Conservation (phyloP, 2,329 filamentous ascomycete genomes). For the Phyllosticta citriasiana region DNA sequence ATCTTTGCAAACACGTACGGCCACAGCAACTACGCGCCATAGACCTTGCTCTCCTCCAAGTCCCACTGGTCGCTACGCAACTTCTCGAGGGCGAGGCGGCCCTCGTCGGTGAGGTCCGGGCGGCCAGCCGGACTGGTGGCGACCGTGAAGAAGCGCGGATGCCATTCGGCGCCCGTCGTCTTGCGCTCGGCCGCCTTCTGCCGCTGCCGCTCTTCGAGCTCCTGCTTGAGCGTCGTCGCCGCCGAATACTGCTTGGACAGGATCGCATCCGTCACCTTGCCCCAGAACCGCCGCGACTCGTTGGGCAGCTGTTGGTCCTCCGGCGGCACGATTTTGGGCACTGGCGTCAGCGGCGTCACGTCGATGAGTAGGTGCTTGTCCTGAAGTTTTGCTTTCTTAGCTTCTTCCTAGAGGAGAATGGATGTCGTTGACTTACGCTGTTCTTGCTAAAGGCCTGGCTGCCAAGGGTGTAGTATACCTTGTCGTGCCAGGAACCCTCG, state of each 20-base stretch:
- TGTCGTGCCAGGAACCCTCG: slow-evolving; percentile 75
- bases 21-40: slow-evolving; percentile 20
- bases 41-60: slow-evolving; percentile 36
- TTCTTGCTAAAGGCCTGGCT: slow-evolving; percentile 35
- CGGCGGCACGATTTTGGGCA: slow-evolving; percentile 70
- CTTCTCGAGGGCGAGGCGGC: slow-evolving; percentile 46
- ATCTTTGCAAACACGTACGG: too few relatives aligned
- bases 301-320: slow-evolving; percentile 71
- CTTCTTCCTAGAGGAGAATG: slow-evolving; percentile 43
- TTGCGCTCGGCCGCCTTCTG: slow-evolving; percentile 75
- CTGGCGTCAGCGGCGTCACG: slow-evolving; percentile 69
- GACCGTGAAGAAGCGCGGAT: slow-evolving; percentile 76
- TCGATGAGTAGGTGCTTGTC: slow-evolving; percentile 70
- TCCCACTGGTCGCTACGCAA: slow-evolving; percentile 44
- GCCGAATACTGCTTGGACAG: slow-evolving; percentile 68
- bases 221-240: slow-evolving; percentile 79
- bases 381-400: slow-evolving; percentile 12
- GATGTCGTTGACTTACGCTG: slow-evolving; percentile 42
- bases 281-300: slow-evolving; percentile 84
- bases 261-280: slow-evolving; percentile 78
- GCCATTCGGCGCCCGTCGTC: slow-evolving; percentile 57
- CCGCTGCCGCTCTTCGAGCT: slow-evolving; percentile 83
- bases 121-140: slow-evolving; percentile 49
- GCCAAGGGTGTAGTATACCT: slow-evolving; percentile 50
- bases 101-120: slow-evolving; percentile 54